Evolutionary conservation across 2,329 filamentous ascomycete species (phyloP).

Genomic region (Dothideomycetes sp.): DNA sequence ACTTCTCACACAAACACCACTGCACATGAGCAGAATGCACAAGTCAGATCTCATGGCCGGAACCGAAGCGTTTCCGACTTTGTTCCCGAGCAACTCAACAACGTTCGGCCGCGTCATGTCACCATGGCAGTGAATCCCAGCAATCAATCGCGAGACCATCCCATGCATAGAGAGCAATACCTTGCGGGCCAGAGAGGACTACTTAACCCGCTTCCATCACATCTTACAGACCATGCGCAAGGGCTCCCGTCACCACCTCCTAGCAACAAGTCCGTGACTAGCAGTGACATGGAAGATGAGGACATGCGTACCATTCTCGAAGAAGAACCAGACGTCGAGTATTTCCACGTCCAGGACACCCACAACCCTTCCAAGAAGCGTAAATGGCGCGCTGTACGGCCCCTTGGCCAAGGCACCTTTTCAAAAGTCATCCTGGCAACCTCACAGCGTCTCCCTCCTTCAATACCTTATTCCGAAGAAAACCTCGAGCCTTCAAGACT

Average conservation of each 20-base stretch:
- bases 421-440: conserved; percentile 89
- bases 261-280: conserved; percentile 50
- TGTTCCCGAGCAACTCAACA: conserved; percentile 57
- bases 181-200: conserved; percentile 70
- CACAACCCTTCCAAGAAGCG: conserved; percentile 66
- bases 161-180: conserved; percentile 66
- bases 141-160: conserved; percentile 34
- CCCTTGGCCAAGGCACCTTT: conserved; percentile 87
- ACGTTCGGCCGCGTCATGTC: conserved; percentile 57
- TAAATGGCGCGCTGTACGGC: conserved; percentile 68
- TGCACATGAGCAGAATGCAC: conserved; percentile 14
- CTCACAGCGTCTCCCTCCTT: conserved; percentile 48
- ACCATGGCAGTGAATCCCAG: conserved; percentile 41
- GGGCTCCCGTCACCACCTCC: conserved; percentile 64
- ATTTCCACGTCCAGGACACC: conserved; percentile 35
- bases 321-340: conserved; percentile 27
- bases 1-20: conserved; percentile 13
- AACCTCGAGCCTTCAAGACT: conserved; percentile 61
- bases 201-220: conserved; percentile 28
- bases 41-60: conserved; percentile 48
- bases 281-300: conserved; percentile 37
- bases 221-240: conserved; percentile 14
- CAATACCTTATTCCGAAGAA: conserved; percentile 32
- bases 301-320: conserved; percentile 17
- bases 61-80: conserved; percentile 88